phyloP scores from a whole-genome alignment of 257 asterid genomes.

The Solanum megistacrolobum region DNA sequence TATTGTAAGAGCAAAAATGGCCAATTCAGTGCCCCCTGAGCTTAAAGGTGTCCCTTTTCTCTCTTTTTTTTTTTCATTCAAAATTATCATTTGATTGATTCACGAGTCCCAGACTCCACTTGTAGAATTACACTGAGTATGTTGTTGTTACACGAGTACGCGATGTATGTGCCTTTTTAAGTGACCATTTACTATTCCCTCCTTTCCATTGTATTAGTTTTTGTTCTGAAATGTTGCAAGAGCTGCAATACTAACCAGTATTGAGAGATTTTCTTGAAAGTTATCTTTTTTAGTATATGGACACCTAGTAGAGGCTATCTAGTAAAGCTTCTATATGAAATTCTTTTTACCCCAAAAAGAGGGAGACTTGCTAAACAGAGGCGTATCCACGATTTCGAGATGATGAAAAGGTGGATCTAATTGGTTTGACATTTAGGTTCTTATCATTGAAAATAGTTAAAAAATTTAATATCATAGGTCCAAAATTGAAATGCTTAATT shows the following conservation, averaged over 20 bases:
- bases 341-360: neutral
- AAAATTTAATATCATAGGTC: neutral
- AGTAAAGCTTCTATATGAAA: neutral
- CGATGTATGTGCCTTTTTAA: neutral
- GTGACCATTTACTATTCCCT: neutral
- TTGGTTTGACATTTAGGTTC: neutral
- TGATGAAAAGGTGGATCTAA: no score
- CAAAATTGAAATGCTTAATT: neutral
- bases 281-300: neutral
- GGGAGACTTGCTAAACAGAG: neutral
- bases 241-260: neutral
- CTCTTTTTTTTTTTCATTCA: neutral
- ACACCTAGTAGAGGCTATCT: neutral
- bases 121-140: neutral
- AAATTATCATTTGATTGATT: neutral
- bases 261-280: neutral
- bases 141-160: neutral
- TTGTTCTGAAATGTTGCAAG: neutral
- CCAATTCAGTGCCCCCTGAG: neutral
- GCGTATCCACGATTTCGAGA: neutral
- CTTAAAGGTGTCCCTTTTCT: neutral
- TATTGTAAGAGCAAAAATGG: constrained; percentile 1
- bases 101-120: neutral
- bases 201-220: neutral
- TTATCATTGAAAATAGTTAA: no score